A percentile compares a stretch with the other conserved stretches of the same genome.
Conservation (phyloP, 2,329 filamentous ascomycete species). For the Sporothrix protearum region DNA sequence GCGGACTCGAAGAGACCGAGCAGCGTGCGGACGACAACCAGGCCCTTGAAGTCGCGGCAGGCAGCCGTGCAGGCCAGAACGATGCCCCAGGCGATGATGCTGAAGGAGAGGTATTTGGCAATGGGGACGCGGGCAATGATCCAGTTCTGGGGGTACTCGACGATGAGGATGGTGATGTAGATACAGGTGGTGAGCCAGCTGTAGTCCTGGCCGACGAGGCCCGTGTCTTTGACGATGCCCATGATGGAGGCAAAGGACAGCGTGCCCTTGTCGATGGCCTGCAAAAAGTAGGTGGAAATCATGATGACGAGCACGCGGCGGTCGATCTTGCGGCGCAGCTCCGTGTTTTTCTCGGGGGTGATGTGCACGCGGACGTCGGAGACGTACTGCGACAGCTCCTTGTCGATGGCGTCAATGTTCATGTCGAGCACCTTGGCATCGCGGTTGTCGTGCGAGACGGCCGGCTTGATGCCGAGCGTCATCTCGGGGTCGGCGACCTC, state of each 20-base stretch:
- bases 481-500: not conserved
- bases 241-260: conserved; percentile 63
- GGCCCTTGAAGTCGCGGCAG: conserved; percentile 56
- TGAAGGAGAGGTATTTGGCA: conserved; percentile 62
- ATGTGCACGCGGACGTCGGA: conserved; percentile 55
- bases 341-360: conserved; percentile 54
- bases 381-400: conserved; percentile 68
- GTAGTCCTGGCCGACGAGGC: conserved; percentile 53
- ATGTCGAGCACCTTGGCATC: not conserved
- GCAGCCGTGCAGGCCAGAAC: conserved; percentile 60
- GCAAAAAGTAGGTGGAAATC: conserved; percentile 70
- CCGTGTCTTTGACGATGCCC: conserved; percentile 52
- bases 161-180: conserved; percentile 66
- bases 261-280: conserved; percentile 65
- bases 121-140: conserved; percentile 55
- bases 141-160: conserved; percentile 68
- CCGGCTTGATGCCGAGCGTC: conserved; percentile 3
- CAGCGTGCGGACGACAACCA: conserved; percentile 60
- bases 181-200: conserved; percentile 72
- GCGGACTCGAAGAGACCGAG: conserved; percentile 69
- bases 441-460: not conserved
- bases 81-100: conserved; percentile 62
- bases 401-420: conserved; percentile 42
- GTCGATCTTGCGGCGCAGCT: conserved; percentile 64
- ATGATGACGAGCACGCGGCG: conserved; percentile 65